Evolutionary conservation across 805 yeast species (phyloP).

Genomic region (Cyberlindnera meyerae): DNA sequence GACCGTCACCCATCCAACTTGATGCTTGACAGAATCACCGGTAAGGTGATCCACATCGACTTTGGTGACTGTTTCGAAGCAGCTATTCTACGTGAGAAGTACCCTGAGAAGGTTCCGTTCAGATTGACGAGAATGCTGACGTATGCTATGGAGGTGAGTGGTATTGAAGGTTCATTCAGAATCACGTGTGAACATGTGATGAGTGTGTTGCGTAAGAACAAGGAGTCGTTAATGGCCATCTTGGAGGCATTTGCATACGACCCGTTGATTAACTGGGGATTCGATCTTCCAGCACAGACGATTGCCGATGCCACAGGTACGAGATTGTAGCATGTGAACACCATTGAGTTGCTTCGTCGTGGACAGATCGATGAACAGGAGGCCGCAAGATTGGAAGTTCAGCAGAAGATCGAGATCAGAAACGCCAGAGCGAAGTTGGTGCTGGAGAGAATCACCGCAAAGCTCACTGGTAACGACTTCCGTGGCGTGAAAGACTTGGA

Average conservation of each 20-base stretch:
- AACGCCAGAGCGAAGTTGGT: constrained; percentile 91
- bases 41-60: constrained; percentile 95
- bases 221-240: constrained; percentile 96
- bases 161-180: constrained; percentile 95
- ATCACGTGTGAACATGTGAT: constrained; percentile 96
- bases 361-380: constrained; percentile 77
- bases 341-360: constrained; percentile 62
- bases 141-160: constrained; percentile 98
- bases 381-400: constrained; percentile 62
- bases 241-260: constrained; percentile 98
- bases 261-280: constrained; percentile 98
- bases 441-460: constrained; percentile 83
- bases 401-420: constrained; percentile 66
- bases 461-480: constrained; percentile 91
- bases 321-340: constrained; percentile 59
- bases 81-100: constrained; percentile 91
- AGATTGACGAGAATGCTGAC: constrained; percentile 94
- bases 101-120: constrained; percentile 97
- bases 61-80: constrained; percentile 99
- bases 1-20: constrained; percentile 97
- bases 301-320: constrained; percentile 71
- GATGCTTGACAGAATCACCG: constrained; percentile 91
- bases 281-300: constrained; percentile 81
- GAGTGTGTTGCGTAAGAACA: constrained; percentile 89
- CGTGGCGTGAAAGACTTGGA: constrained; percentile 63